Percentiles rank a stretch among this genome's conserved stretches.
These are phyloP conservation scores for Arctostaphylos glauca DNA, from an alignment of 148 eudicot species.

Conservation along the genomic window DNA sequence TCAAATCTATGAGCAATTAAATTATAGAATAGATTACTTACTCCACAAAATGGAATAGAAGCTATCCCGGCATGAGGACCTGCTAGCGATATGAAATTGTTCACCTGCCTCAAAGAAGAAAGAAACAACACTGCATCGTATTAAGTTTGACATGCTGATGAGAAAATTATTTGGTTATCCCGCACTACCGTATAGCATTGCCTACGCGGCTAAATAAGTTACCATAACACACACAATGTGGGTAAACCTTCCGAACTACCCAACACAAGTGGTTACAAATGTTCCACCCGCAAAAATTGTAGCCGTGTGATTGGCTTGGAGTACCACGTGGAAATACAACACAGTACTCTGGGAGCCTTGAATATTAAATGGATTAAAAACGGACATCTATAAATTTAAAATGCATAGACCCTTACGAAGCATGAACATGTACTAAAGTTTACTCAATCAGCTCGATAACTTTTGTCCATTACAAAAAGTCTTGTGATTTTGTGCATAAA, in stretches of 20 bases:
- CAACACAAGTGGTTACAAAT: no score
- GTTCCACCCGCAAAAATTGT: no score
- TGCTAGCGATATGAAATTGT: conserved; percentile 55
- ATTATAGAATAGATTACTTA: conserved; percentile 24
- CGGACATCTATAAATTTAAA: background rate
- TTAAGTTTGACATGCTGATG: background rate
- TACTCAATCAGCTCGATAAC: no score
- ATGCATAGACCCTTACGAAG: background rate
- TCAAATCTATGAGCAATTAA: background rate
- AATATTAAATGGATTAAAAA: background rate
- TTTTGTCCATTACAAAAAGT: no score
- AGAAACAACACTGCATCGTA: background rate
- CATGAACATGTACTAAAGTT: background rate
- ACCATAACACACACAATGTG: no score
- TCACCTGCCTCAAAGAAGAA: conserved; percentile 44
- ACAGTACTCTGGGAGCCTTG: no score
- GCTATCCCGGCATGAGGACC: conserved; percentile 79
- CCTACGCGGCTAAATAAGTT: no score
- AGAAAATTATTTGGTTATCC: background rate
- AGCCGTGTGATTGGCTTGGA: no score
- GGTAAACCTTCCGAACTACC: no score
- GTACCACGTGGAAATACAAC: no score
- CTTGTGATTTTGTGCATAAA: no score
- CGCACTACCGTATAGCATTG: no score
- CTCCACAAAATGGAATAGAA: conserved; percentile 61